Base-by-base conservation (phyloP, 495 filamentous ascomycete genomes). In the Penicillium lagena region DNA sequence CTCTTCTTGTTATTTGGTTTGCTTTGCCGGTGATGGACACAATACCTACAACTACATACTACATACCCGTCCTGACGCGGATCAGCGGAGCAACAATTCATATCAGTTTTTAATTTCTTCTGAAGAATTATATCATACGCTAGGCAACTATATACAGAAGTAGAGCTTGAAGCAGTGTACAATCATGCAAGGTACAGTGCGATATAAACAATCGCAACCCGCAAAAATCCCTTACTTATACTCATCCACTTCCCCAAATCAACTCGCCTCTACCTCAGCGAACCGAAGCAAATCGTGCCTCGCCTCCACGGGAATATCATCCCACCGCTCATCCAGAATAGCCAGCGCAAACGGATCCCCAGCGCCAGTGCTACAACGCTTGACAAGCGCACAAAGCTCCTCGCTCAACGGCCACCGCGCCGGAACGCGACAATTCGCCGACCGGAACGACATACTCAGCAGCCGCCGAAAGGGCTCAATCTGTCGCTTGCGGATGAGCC, bases 291-390 rank as follows among this genome's bases (percentile, higher is more conserved):
- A 32, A 29, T 66, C 59, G 33, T 41, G 34, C 36, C 44, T 45
- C 5, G 22, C 46, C 9, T 45, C 10, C 0, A 27, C 15, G 3
- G 59, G 55, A 9, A 71, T 52, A 14, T 60, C 54, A 30, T 52
- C 42, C 70, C 68, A 71, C 12, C 67, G 40, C 29, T 64, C 42
- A 12, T 63, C 35, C 13, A 65, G 46, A 34, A 73, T 47, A 8
- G 62, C 22, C 40, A n/a, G 36, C 1, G 60, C 49, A 46, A 73
- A 70, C 6, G 59, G 60, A 62, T 73, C 67, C 22, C 52, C 58
- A 8, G 35, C 9, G 9, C 50, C 58, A 12, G 47, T 48, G 1
- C 51, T 58, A 55, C 52, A 58, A 8, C 57, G 58, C 38, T 59
- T 40, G 4, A 62, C 58, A 1, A 54, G 51, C 11, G 38, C 43